Percentiles rank a stretch among this genome's conserved stretches.
These are phyloP conservation scores for Aspergillus sp. DNA, from an alignment of 2,329 filamentous ascomycete genomes.

Conservation along the genomic window DNA sequence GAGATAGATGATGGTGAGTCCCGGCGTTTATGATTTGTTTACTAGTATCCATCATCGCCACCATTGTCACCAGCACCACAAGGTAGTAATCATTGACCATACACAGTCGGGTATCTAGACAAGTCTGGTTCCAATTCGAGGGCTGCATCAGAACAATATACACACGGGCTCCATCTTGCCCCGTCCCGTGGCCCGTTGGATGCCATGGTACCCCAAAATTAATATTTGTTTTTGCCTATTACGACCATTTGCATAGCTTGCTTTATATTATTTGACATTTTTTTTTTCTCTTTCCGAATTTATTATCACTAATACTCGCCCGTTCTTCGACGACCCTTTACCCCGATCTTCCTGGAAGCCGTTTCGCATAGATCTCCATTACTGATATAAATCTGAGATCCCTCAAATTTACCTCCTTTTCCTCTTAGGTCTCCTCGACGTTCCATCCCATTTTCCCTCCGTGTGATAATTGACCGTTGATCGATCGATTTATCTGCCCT, in stretches of 20 bases:
- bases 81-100: background rate
- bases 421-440: background rate
- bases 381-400: conserved; percentile 17
- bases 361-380: conserved; percentile 18
- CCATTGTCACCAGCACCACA: conserved; percentile 1
- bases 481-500: conserved; percentile 13
- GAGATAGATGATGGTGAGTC: background rate
- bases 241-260: conserved; percentile 9
- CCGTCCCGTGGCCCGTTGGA: conserved; percentile 15
- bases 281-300: conserved; percentile 7
- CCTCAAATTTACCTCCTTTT: conserved; percentile 10
- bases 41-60: conserved; percentile 1
- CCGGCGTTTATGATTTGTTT: background rate
- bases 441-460: conserved; percentile 2
- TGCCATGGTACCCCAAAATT: conserved; percentile 18
- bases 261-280: conserved; percentile 11
- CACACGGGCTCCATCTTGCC: conserved; percentile 15
- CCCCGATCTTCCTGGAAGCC: conserved; percentile 10
- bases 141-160: conserved; percentile 16
- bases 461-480: conserved; percentile 14
- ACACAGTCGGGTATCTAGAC: conserved; percentile 3
- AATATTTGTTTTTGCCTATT: conserved; percentile 9
- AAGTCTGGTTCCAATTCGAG: conserved; percentile 8
- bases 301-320: conserved; percentile 13
- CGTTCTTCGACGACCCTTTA: conserved; percentile 9